Conservation (phyloP, 805 yeast genomes). For the Myxozyma geophila region DNA sequence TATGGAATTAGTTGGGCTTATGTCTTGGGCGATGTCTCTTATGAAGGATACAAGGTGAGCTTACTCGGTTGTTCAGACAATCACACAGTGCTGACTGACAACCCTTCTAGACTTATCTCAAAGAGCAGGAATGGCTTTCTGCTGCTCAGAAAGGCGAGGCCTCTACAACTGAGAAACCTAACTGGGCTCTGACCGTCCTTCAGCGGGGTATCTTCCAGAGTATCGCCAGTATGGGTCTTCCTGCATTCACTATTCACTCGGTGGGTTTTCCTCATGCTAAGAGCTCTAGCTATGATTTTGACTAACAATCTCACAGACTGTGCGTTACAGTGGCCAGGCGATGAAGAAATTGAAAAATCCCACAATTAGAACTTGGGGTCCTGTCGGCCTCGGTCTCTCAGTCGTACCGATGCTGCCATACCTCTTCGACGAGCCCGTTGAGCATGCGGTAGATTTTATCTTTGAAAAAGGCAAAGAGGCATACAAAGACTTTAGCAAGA, state of each 20-base stretch:
- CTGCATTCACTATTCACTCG: slow-evolving; percentile 83
- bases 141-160: slow-evolving; percentile 73
- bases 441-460: slow-evolving; percentile 63
- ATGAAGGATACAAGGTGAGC: slow-evolving; percentile 64
- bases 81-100: not conserved
- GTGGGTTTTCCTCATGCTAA: slow-evolving; percentile 10
- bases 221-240: slow-evolving; percentile 83
- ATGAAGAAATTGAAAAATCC: slow-evolving; percentile 61
- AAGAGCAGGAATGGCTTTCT: slow-evolving; percentile 31
- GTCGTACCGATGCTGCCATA: slow-evolving; percentile 79
- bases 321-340: slow-evolving; percentile 65
- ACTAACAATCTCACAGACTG: slow-evolving; percentile 43
- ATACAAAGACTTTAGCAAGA: slow-evolving; percentile 26
- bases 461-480: slow-evolving; percentile 50
- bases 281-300: not conserved
- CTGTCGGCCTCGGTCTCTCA: slow-evolving; percentile 76
- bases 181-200: slow-evolving; percentile 67
- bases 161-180: slow-evolving; percentile 47
- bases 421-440: slow-evolving; percentile 82
- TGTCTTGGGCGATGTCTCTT: slow-evolving; percentile 73
- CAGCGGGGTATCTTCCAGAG: slow-evolving; percentile 81
- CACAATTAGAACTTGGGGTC: slow-evolving; percentile 65
- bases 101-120: slow-evolving; percentile 24
- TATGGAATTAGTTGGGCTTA: slow-evolving; percentile 80
- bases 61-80: not conserved